phyloP scores from a whole-genome alignment of 176 grass and related monocot species.

The Aegilops longissima region DNA sequence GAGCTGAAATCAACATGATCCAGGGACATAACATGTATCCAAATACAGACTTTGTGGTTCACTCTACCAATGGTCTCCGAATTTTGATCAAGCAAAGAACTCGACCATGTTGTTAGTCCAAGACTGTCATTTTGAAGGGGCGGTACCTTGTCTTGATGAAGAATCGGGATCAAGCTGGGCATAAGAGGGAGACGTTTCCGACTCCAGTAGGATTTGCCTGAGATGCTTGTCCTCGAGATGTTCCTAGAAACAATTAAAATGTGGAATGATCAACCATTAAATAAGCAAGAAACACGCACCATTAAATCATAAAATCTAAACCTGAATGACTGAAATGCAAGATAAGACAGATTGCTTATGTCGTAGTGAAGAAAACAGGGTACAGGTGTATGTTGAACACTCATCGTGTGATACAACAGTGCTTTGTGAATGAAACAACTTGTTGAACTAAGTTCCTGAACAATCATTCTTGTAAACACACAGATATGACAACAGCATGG shows the following conservation, averaged over 20 bases:
- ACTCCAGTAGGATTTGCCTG: slow-evolving; percentile 62
- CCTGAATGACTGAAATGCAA: neutral
- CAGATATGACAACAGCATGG: neutral
- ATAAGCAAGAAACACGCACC: neutral
- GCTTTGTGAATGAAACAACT: neutral
- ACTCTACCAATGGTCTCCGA: slow-evolving; percentile 1
- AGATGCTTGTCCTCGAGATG: slow-evolving; percentile 91
- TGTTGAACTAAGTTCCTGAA: neutral
- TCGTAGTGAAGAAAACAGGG: neutral
- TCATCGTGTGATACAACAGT: neutral
- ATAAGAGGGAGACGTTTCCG: slow-evolving; percentile 48
- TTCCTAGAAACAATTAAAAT: slow-evolving; percentile 44
- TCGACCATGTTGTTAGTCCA: neutral
- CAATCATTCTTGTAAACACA: neutral
- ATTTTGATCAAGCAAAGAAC: neutral
- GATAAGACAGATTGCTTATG: neutral
- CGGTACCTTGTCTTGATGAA: slow-evolving; percentile 6
- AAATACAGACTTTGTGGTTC: slow-evolving; percentile 3
- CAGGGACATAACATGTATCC: neutral
- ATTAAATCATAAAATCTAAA: neutral
- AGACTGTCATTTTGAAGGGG: slow-evolving; percentile 17
- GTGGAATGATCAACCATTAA: neutral
- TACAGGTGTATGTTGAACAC: neutral
- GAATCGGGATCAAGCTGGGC: slow-evolving; percentile 39
- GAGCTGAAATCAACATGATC: neutral